phyloP scores from a whole-genome alignment of 2,329 filamentous ascomycete species.

The Penicillium sp. region DNA sequence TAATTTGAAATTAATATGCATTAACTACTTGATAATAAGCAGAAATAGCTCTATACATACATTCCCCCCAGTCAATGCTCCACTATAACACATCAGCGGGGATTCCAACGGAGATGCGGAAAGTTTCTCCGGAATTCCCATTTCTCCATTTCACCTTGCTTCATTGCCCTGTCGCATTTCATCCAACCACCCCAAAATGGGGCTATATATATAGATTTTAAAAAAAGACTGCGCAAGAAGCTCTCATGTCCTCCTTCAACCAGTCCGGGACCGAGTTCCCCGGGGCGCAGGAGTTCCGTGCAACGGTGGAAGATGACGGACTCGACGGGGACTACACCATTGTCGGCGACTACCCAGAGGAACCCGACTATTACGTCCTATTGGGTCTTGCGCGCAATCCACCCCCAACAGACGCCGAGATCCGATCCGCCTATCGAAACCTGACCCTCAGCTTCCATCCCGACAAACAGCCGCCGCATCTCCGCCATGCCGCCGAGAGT shows the following conservation, averaged over 20 bases:
- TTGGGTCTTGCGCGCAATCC: slow-evolving; percentile 41
- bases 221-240: background rate
- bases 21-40: background rate
- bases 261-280: slow-evolving; percentile 11
- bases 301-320: slow-evolving; percentile 20
- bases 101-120: slow-evolving; percentile 21
- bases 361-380: slow-evolving; percentile 45
- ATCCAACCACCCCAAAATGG: slow-evolving; percentile 8
- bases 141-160: slow-evolving; percentile 2
- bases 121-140: slow-evolving; percentile 23
- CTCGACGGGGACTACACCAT: slow-evolving; percentile 30
- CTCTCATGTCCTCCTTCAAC: slow-evolving; percentile 17
- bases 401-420: slow-evolving; percentile 42
- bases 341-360: slow-evolving; percentile 32
- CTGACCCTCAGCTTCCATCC: slow-evolving; percentile 48
- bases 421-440: slow-evolving; percentile 46
- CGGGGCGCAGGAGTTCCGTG: slow-evolving; percentile 17
- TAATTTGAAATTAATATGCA: background rate
- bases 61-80: background rate
- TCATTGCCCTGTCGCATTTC: slow-evolving; percentile 2
- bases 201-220: slow-evolving; percentile 7
- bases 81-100: slow-evolving; percentile 4
- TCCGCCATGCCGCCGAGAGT: slow-evolving; percentile 37
- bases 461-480: slow-evolving; percentile 45
- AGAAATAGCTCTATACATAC: background rate